Evolutionary conservation across 139 green algal genomes (phyloP).

Genomic region (Chlamydomonas applanata): DNA sequence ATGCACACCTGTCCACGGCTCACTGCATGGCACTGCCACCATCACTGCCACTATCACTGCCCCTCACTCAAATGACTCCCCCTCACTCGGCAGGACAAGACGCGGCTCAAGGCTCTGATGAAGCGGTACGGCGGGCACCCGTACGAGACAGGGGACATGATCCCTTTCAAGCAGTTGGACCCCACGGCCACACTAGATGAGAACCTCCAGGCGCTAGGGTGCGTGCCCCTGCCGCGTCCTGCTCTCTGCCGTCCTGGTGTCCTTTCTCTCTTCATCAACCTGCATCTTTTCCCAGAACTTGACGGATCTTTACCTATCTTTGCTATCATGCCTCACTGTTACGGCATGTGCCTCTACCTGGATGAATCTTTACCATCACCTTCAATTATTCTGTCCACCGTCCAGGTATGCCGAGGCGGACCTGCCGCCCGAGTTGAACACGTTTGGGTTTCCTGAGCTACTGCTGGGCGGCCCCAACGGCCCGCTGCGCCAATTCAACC

Average conservation of each 20-base stretch:
- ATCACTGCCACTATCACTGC: too few species aligned
- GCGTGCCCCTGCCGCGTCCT: too few species aligned
- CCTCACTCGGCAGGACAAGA: background rate
- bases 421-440: slow-evolving; percentile 44
- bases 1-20: too few species aligned
- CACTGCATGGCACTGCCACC: too few species aligned
- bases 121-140: slow-evolving; percentile 49
- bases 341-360: too few species aligned
- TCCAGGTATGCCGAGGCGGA: slow-evolving; percentile 35
- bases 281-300: too few species aligned
- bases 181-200: slow-evolving; percentile 5
- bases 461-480: slow-evolving; percentile 20
- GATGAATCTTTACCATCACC: too few species aligned
- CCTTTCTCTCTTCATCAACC: background rate
- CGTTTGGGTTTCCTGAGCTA: slow-evolving; percentile 28
- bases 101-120: slow-evolving; percentile 36
- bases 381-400: too few species aligned
- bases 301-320: too few species aligned
- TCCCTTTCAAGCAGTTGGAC: slow-evolving; percentile 30
- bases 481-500: slow-evolving; percentile 26
- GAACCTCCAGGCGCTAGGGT: slow-evolving; percentile 8
- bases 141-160: slow-evolving; percentile 37
- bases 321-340: too few species aligned
- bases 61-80: too few species aligned
- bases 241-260: background rate